phyloP scores from a whole-genome alignment of 2,329 filamentous ascomycete species.

The Fusarium heterosporum region DNA sequence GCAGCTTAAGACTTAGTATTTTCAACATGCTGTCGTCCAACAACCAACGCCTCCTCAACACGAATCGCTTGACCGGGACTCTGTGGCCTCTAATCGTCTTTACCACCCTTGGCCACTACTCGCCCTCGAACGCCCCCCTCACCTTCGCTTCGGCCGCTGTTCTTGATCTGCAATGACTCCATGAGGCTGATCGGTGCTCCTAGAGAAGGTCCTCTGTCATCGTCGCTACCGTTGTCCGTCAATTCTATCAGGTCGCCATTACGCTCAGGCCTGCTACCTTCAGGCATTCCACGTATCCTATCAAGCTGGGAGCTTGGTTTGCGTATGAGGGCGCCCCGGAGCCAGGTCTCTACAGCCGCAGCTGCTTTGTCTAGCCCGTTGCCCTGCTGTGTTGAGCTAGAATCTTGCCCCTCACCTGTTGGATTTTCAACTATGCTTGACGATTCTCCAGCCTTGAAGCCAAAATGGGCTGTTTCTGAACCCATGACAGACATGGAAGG shows the following conservation, averaged over 20 bases:
- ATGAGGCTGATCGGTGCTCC: conserved; percentile 46
- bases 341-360: conserved; percentile 89
- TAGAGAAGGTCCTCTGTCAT: conserved; percentile 55
- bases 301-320: conserved; percentile 64
- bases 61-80: not conserved
- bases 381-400: conserved; percentile 59
- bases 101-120: conserved; percentile 52
- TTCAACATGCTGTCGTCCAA: conserved; percentile 38
- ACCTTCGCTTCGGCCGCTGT: conserved; percentile 55
- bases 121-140: conserved; percentile 56
- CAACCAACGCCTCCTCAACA: conserved; percentile 32
- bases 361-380: conserved; percentile 82
- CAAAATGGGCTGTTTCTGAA: conserved; percentile 69
- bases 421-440: conserved; percentile 64
- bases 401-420: conserved; percentile 61
- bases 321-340: conserved; percentile 82
- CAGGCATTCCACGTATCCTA: conserved; percentile 54
- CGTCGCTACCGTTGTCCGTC: conserved; percentile 70
- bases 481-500: conserved; percentile 75
- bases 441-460: conserved; percentile 57
- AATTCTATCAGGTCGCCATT: conserved; percentile 78
- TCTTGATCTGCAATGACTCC: conserved; percentile 47
- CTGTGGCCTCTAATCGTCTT: conserved; percentile 29
- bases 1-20: conserved; percentile 32
- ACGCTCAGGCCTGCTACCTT: conserved; percentile 52